Percentiles rank a stretch among this genome's conserved stretches.
Evolutionary conservation across 2,329 filamentous ascomycete genomes (phyloP).

Genomic region (Colletotrichum sp.): DNA sequence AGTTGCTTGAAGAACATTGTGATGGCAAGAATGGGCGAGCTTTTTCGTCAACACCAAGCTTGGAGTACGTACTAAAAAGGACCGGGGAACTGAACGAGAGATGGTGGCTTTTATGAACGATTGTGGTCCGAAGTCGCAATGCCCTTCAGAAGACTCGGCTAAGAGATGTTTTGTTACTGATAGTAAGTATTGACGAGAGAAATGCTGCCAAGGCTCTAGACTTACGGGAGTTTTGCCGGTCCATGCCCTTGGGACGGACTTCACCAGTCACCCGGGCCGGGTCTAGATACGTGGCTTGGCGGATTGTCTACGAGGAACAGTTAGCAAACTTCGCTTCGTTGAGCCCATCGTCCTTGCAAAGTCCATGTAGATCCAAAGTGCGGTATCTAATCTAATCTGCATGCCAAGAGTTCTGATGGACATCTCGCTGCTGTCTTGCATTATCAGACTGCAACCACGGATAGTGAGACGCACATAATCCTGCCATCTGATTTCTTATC

Average conservation of each 20-base stretch:
- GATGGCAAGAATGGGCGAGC: neutral
- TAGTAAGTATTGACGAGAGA: neutral
- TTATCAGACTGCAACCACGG: neutral
- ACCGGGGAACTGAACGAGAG: neutral
- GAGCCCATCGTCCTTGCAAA: neutral
- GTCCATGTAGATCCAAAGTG: neutral
- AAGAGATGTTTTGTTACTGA: neutral
- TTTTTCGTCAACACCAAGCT: fast-evolving
- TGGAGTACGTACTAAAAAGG: fast-evolving
- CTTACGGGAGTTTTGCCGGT: neutral
- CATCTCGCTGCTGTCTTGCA: neutral
- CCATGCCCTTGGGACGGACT: neutral
- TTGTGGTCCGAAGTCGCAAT: neutral
- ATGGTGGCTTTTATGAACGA: neutral
- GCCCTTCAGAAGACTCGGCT: neutral
- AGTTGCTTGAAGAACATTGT: neutral
- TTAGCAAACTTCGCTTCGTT: neutral
- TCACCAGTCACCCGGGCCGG: neutral
- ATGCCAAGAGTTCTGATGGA: neutral
- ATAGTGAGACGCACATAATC: neutral
- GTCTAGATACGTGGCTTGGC: neutral
- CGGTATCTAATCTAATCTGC: neutral
- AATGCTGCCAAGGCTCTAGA: neutral
- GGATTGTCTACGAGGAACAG: neutral
- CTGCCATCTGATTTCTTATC: neutral